Evolutionary conservation across 2,329 filamentous ascomycete species (phyloP).

Genomic region (Diplodia mutila): DNA sequence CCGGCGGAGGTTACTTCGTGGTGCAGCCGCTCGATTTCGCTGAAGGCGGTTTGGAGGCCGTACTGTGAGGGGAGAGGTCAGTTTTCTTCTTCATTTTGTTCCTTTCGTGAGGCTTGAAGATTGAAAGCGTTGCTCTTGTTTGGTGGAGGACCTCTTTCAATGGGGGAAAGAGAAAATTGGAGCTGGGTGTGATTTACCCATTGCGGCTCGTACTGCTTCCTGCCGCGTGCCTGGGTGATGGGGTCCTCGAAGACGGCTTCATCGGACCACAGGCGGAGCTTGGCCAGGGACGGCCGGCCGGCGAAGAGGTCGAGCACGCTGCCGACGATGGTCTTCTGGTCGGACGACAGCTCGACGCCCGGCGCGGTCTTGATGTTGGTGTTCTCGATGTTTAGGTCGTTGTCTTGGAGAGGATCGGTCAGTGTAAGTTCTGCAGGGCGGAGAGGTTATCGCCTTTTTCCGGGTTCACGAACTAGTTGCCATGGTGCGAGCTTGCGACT

Average conservation of each 20-base stretch:
- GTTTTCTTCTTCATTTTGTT: neutral
- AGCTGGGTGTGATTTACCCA: slow-evolving; percentile 42
- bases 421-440: neutral
- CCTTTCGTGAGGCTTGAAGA: neutral
- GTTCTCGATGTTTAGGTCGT: slow-evolving; percentile 54
- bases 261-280: slow-evolving; percentile 63
- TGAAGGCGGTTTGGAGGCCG: slow-evolving; percentile 62
- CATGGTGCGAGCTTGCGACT: slow-evolving; percentile 34
- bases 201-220: slow-evolving; percentile 57
- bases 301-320: slow-evolving; percentile 66
- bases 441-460: neutral
- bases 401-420: neutral
- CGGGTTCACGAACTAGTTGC: slow-evolving; percentile 32
- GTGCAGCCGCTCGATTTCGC: slow-evolving; percentile 59
- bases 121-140: too few relatives aligned
- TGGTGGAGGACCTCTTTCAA: too few relatives aligned
- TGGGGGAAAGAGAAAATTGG: neutral
- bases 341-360: slow-evolving; percentile 54
- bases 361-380: slow-evolving; percentile 57
- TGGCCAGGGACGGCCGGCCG: slow-evolving; percentile 61
- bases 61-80: slow-evolving; percentile 46
- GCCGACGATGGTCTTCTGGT: slow-evolving; percentile 60
- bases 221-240: slow-evolving; percentile 60
- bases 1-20: slow-evolving; percentile 59
- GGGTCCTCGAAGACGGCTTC: slow-evolving; percentile 63